Evolutionary conservation across 2,329 filamentous ascomycete species (phyloP).

Genomic region (Epichloe elymi): DNA sequence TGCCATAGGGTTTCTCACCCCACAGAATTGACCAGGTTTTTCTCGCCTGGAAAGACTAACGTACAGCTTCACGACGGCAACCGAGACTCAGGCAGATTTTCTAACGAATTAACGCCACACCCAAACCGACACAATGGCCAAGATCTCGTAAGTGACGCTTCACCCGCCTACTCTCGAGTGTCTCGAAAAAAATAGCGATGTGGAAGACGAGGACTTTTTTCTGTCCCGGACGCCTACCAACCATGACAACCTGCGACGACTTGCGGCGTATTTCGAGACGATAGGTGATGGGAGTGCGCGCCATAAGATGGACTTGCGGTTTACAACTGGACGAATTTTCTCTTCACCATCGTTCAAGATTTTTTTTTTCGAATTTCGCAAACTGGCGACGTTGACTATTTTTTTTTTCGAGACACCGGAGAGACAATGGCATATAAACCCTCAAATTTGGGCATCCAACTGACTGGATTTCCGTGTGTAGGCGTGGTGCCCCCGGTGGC

Average conservation of each 20-base stretch:
- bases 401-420: not conserved
- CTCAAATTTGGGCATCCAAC: not conserved
- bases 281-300: not conserved
- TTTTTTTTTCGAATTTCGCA: not conserved
- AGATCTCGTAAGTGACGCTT: constrained; percentile 42
- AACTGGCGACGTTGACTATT: constrained; percentile 2
- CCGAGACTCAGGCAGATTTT: constrained; percentile 23
- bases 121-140: constrained; percentile 46
- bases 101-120: constrained; percentile 28
- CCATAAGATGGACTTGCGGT: not conserved
- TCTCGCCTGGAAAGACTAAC: constrained; percentile 20
- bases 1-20: constrained; percentile 28
- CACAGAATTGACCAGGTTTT: constrained; percentile 23
- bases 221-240: not conserved
- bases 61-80: constrained; percentile 20
- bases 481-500: constrained; percentile 91
- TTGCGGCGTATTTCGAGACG: constrained; percentile 2
- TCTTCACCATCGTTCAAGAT: not conserved
- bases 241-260: not conserved
- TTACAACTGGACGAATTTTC: not conserved
- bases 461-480: constrained; percentile 16
- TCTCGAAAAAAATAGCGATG: constrained; percentile 5
- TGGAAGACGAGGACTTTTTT: constrained; percentile 10
- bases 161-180: constrained; percentile 9
- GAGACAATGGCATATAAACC: not conserved